Base-by-base conservation (phyloP, 768 basidiomycete species). In the Russula olivacea region DNA sequence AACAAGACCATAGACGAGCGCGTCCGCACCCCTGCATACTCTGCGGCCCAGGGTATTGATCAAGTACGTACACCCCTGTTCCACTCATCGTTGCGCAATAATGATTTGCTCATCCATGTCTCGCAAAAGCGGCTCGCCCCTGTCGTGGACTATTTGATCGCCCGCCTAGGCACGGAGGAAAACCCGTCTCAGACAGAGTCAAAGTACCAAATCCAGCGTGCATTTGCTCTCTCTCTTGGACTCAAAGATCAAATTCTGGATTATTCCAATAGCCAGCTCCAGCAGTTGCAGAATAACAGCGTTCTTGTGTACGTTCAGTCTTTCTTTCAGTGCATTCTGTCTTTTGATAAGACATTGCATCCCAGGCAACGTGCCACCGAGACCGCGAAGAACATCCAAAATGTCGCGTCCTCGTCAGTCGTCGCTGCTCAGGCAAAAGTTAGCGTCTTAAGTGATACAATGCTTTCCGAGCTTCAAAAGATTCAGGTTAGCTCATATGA, bases 171-270 rank as follows among this genome's bases (percentile, higher is more conserved):
- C 72, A 76, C 73, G 51, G 75, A 83, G 53, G 78, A 80, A 38
- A 77, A 77, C 19, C 76, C 81, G 34, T 76, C 76, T 6, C 75
- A 81, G 12, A 76, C 79, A 12, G 81, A 85, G 66, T 75, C 80
- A 50, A 81, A 88, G 72, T 89, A 83, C 68, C 91, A 92, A 74
- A 89, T 89, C 69, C 88, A 89, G 71, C 88, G 90, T 52, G 88
- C 82, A 51, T 77, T 82, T 64, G 77, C 78, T 41, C 80, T 93
- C 55, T 86, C 88, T 36, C 81, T 79, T 68, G 81, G 82, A 47
- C 76, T 90, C 64, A 80, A 78, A 63, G 83, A 84, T 67, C 82
- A 86, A 69, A 69, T 90, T 49, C 81, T 80, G 64, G 81, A 76
- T 32, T 87, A 86, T 70, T 87, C 89, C 4, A 78, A 80, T 56